phyloP scores from a whole-genome alignment of 345 rosid genomes.

The Pistacia integerrima region DNA sequence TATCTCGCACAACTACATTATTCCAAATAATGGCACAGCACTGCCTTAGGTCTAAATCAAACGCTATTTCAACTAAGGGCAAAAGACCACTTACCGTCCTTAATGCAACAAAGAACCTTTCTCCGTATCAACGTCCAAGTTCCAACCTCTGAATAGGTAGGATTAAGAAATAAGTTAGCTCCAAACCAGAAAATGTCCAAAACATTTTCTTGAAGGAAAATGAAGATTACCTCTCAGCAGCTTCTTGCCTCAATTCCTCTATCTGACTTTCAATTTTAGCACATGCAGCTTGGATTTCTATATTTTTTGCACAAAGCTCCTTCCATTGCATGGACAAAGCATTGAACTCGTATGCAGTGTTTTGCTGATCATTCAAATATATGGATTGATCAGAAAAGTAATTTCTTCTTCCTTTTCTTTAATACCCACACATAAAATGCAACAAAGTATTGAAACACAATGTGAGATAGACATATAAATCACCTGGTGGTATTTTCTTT shows the following conservation, averaged over 20 bases:
- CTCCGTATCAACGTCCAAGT: constrained; percentile 62
- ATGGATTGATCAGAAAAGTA: constrained; percentile 8
- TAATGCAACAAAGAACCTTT: constrained; percentile 42
- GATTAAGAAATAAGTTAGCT: constrained; percentile 21
- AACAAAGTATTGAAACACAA: constrained; percentile 8
- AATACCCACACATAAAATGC: neutral
- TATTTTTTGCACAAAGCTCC: constrained; percentile 83
- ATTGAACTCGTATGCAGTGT: constrained; percentile 83
- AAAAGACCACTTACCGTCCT: constrained; percentile 27
- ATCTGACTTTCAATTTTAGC: constrained; percentile 58
- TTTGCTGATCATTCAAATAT: constrained; percentile 57
- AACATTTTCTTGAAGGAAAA: neutral
- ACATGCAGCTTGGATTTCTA: constrained; percentile 85
- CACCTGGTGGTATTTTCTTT: constrained; percentile 96
- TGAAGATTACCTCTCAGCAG: constrained; percentile 62
- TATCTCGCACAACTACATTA: too few species aligned
- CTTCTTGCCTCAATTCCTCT: constrained; percentile 67
- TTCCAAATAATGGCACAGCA: neutral
- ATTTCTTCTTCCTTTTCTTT: too few species aligned
- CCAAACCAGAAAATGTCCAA: constrained; percentile 7
- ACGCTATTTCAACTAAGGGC: neutral
- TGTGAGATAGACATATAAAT: constrained; percentile 15
- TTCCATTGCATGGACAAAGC: constrained; percentile 91
- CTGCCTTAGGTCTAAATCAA: neutral
- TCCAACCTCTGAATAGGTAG: constrained; percentile 66